Evolutionary conservation across 2,329 filamentous ascomycete genomes (phyloP).

Genomic region (Fusarium torreyae): DNA sequence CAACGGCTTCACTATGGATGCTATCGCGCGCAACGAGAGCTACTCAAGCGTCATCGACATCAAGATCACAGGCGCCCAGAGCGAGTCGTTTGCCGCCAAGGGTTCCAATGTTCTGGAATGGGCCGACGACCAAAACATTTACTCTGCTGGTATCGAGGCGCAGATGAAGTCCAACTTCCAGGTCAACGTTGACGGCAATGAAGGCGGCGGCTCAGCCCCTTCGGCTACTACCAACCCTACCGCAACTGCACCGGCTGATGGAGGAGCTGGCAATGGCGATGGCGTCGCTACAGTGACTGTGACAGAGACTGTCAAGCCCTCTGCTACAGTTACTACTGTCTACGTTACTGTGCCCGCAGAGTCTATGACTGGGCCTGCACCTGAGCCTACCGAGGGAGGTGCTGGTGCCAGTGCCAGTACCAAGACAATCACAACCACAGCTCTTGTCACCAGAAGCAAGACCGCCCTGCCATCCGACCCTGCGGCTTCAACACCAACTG

Average conservation of each 20-base stretch:
- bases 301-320: conserved; percentile 58
- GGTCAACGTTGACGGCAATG: conserved; percentile 56
- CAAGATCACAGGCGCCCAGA: conserved; percentile 53
- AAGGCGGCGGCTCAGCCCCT: conserved; percentile 41
- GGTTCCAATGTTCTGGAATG: conserved; percentile 51
- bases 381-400: conserved; percentile 25
- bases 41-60: conserved; percentile 60
- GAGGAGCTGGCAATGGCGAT: conserved; percentile 29
- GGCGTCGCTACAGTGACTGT: conserved; percentile 51
- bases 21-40: conserved; percentile 59
- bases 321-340: conserved; percentile 58
- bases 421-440: conserved; percentile 44
- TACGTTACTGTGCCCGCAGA: conserved; percentile 55
- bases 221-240: conserved; percentile 32
- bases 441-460: conserved; percentile 38
- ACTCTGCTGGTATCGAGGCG: conserved; percentile 60
- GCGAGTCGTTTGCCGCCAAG: conserved; percentile 44
- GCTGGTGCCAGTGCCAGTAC: conserved; percentile 26
- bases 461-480: conserved; percentile 18
- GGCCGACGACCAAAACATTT: conserved; percentile 57
- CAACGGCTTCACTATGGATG: conserved; percentile 55
- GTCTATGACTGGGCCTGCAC: conserved; percentile 27
- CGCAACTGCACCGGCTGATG: conserved; percentile 27
- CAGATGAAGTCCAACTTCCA: conserved; percentile 64
- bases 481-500: conserved; percentile 23